These are phyloP conservation scores for Auricularia cornea DNA, from an alignment of 768 basidiomycete species.

Conservation along the genomic window DNA sequence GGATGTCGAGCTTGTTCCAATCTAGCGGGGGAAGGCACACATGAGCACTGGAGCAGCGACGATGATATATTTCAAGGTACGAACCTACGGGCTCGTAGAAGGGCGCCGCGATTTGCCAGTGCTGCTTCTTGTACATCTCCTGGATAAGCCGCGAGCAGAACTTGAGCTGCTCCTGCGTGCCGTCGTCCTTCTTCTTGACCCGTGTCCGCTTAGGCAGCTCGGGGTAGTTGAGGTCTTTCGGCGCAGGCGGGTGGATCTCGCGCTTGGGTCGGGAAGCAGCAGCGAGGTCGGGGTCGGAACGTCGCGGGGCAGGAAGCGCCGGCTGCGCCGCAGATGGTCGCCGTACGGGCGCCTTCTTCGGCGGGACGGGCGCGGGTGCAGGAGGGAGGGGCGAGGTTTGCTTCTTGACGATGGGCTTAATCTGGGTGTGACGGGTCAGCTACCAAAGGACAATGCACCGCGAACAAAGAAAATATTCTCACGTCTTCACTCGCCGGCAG, in stretches of 20 bases:
- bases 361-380: slow-evolving; percentile 28
- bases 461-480: slow-evolving; percentile 20
- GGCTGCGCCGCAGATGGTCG: slow-evolving; percentile 77
- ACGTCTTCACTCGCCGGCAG: slow-evolving; percentile 75
- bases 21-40: slow-evolving; percentile 37
- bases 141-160: slow-evolving; percentile 69
- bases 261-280: slow-evolving; percentile 80
- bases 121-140: slow-evolving; percentile 73
- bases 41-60: background rate
- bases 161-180: slow-evolving; percentile 73
- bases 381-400: slow-evolving; percentile 26
- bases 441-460: background rate
- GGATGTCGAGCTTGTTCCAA: slow-evolving; percentile 68
- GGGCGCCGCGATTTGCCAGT: slow-evolving; percentile 61
- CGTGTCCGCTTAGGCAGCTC: slow-evolving; percentile 57
- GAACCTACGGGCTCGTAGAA: slow-evolving; percentile 93
- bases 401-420: slow-evolving; percentile 39
- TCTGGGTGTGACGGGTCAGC: slow-evolving; percentile 15
- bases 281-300: slow-evolving; percentile 46
- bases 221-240: slow-evolving; percentile 81
- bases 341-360: slow-evolving; percentile 43
- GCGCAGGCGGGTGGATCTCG: slow-evolving; percentile 92
- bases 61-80: slow-evolving; percentile 25
- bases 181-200: slow-evolving; percentile 54
- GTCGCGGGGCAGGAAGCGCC: slow-evolving; percentile 19